These are phyloP conservation scores for Epichloe coenophiala DNA, from an alignment of 2,329 filamentous ascomycete genomes.

Conservation along the genomic window DNA sequence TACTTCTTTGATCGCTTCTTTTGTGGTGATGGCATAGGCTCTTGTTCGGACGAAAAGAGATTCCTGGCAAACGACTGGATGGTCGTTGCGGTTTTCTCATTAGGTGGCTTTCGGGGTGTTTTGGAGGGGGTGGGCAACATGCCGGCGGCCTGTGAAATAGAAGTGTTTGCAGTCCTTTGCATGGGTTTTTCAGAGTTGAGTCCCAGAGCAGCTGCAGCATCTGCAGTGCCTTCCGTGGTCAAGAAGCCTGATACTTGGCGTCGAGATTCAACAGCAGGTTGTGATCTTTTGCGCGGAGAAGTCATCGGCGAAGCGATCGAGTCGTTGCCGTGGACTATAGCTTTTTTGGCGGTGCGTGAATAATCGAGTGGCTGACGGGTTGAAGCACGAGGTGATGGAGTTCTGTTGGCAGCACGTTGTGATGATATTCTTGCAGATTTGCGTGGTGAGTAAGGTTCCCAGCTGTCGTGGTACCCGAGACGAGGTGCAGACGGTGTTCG, in stretches of 20 bases:
- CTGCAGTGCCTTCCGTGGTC: slow-evolving; percentile 28
- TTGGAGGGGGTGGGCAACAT: slow-evolving; percentile 75
- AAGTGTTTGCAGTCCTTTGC: slow-evolving; percentile 14
- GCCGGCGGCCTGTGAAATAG: slow-evolving; percentile 24
- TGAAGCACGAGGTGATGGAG: slow-evolving; percentile 37
- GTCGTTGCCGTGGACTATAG: slow-evolving; percentile 13
- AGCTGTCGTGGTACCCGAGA: slow-evolving; percentile 53
- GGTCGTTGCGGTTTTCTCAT: slow-evolving; percentile 34
- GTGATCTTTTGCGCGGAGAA: slow-evolving; percentile 39
- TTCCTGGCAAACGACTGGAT: slow-evolving; percentile 45
- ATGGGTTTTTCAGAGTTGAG: slow-evolving; percentile 14
- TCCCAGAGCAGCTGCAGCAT: slow-evolving; percentile 29
- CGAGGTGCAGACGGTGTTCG: slow-evolving; percentile 57
- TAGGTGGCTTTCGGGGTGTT: slow-evolving; percentile 54
- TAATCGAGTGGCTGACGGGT: slow-evolving; percentile 18
- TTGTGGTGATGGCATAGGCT: slow-evolving; percentile 44
- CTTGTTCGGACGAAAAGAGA: slow-evolving; percentile 46
- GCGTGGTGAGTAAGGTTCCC: slow-evolving; percentile 59
- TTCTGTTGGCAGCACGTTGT: slow-evolving; percentile 37
- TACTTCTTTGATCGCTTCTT: slow-evolving; percentile 46
- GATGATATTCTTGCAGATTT: slow-evolving; percentile 53
- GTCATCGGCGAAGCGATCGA: slow-evolving; percentile 28
- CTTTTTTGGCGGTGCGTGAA: slow-evolving; percentile 21
- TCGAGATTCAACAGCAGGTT: slow-evolving; percentile 31
- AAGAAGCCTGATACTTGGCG: slow-evolving; percentile 33